Conservation (phyloP, 2,329 filamentous ascomycete species). For the Clathrospora elynae region DNA sequence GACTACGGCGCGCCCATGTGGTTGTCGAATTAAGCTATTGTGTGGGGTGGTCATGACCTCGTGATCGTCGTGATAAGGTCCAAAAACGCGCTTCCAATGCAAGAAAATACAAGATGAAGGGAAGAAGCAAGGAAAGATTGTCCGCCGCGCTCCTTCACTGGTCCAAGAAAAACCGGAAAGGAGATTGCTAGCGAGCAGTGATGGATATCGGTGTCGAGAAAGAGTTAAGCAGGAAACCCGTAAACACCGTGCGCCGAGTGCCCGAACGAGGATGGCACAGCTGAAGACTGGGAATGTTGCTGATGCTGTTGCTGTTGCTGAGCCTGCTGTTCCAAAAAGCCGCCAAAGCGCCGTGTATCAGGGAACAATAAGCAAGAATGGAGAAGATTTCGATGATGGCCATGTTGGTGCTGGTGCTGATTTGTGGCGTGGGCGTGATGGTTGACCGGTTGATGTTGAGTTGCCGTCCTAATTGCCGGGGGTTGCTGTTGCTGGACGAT, state of each 20-base stretch:
- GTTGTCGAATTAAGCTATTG: constrained; percentile 30
- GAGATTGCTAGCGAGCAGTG: neutral
- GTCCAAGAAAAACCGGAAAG: neutral
- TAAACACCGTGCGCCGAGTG: constrained; percentile 32
- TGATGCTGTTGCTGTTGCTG: constrained; percentile 29
- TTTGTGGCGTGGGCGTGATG: too few species aligned
- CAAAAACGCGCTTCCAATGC: constrained; percentile 38
- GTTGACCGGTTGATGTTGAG: constrained; percentile 13
- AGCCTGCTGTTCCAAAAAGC: constrained; percentile 32
- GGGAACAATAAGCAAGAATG: constrained; percentile 50
- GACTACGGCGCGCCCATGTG: constrained; percentile 15
- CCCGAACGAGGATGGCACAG: constrained; percentile 29
- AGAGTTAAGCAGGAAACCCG: constrained; percentile 29
- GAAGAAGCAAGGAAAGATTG: too few species aligned
- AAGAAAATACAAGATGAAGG: constrained; percentile 40
- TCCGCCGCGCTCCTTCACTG: constrained; percentile 7
- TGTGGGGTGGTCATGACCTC: constrained; percentile 44
- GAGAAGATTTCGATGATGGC: constrained; percentile 37
- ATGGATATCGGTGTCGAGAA: constrained; percentile 3
- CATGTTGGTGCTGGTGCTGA: constrained; percentile 26
- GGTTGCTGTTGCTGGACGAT: constrained; percentile 18
- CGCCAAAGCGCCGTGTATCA: constrained; percentile 39
- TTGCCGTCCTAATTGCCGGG: constrained; percentile 15
- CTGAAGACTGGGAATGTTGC: constrained; percentile 21
- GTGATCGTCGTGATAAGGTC: constrained; percentile 43